Base-by-base conservation (phyloP, 345 rosid species). In the Gossypium anomalum region DNA sequence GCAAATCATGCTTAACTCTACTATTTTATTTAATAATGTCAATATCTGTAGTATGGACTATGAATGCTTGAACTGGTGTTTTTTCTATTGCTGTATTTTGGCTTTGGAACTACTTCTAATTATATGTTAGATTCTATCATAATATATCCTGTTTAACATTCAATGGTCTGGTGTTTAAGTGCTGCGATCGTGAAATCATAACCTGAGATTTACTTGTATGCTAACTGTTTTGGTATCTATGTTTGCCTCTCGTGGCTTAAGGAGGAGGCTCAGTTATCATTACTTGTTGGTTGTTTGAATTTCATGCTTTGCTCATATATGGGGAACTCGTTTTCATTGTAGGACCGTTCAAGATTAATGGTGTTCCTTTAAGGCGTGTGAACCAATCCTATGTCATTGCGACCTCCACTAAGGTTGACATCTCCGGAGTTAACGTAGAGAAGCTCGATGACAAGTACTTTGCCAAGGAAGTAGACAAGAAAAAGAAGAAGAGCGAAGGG, bases 321-420 rank as follows among this genome's bases (percentile, higher is more conserved):
- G 19, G 20, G 19, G 41, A 48, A 22, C 20, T 43, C 69, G 41
- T 15, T 75, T 70, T 16, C 68, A 10, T 38, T 67, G 25, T 75
- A 91, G 95, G 97, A 19, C 97, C 92, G 57, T 92, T 87, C 83
- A 90, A 87, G 90, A 77, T 90, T 56, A 92, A 92, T 44, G 93
- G 92, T 62, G 93, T 92, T 48, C 97, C 95, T 52, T 49, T 90
- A 45, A 83, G 93, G 66, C 83, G 90, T 27, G 97, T 89, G 25
- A 90, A 87, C 80, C 95, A 88, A 55, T 73, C 89, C 8, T 92
- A 88, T 41, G 89, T 87, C 49, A 83, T 90, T 61, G 95, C 85
- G 38, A 90, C 95, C 59, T 88, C 93, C 56, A 86, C 95, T 25
- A 88, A 90, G 89, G 83, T 92, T 60, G 91, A 87, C 83, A 76